A percentile compares a stretch with the other conserved stretches of the same genome.
These are phyloP conservation scores for Neonectria hederae DNA, from an alignment of 2,329 filamentous ascomycete species.

Conservation along the genomic window DNA sequence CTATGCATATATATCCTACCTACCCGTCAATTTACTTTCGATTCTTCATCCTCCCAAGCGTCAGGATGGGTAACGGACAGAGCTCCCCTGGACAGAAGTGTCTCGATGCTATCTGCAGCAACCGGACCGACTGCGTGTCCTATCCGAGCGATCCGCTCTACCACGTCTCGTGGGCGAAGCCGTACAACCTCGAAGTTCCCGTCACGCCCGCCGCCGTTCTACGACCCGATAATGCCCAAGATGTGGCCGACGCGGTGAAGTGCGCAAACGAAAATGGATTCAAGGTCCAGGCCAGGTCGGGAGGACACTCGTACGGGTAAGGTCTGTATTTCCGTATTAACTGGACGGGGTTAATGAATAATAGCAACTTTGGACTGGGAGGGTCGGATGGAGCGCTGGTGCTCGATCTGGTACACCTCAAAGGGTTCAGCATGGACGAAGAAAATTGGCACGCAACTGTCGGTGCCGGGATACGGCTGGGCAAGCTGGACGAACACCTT, in stretches of 20 bases:
- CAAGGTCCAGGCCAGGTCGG: conserved; percentile 69
- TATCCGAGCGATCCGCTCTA: conserved; percentile 57
- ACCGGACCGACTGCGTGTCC: conserved; percentile 56
- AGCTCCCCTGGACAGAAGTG: conserved; percentile 56
- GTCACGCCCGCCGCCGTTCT: conserved; percentile 66
- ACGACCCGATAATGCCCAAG: conserved; percentile 60
- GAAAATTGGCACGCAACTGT: conserved; percentile 63
- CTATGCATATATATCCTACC: background rate
- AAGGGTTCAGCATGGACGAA: conserved; percentile 62
- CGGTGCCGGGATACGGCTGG: conserved; percentile 63
- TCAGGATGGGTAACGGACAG: conserved; percentile 54
- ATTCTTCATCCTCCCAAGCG: background rate
- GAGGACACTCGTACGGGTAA: conserved; percentile 72
- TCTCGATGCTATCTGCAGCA: conserved; percentile 57
- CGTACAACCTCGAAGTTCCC: conserved; percentile 62
- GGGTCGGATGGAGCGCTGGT: conserved; percentile 61
- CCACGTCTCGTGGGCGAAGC: conserved; percentile 59
- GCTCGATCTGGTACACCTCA: conserved; percentile 64
- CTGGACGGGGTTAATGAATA: background rate
- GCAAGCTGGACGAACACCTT: conserved; percentile 60
- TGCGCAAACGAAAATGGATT: conserved; percentile 61
- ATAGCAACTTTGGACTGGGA: conserved; percentile 56
- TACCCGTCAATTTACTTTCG: background rate
- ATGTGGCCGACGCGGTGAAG: conserved; percentile 66
- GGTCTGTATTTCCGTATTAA: conserved; percentile 5